Evolutionary conservation across 2,329 filamentous ascomycete genomes (phyloP).

Genomic region (Mycosphaerella sp.): DNA sequence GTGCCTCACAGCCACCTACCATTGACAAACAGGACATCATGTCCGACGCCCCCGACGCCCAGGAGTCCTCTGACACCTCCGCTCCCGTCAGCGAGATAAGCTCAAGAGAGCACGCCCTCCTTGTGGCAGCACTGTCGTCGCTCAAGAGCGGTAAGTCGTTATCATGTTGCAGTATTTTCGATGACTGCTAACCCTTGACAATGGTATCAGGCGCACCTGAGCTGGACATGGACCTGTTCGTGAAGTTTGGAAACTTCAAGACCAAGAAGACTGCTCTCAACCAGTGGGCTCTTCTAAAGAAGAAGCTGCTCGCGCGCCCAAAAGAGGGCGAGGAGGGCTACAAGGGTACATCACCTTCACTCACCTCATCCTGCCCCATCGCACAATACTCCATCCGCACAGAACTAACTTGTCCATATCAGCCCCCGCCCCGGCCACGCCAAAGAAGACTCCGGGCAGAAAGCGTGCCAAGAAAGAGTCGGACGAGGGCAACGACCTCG

Average conservation of each 20-base stretch:
- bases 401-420: background rate
- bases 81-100: slow-evolving; percentile 19
- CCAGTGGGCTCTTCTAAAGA: slow-evolving; percentile 34
- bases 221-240: slow-evolving; percentile 31
- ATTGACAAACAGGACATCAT: slow-evolving; percentile 2
- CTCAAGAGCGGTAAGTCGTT: slow-evolving; percentile 22
- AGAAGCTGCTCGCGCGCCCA: slow-evolving; percentile 27
- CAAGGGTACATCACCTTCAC: slow-evolving; percentile 1
- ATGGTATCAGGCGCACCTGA: slow-evolving; percentile 24
- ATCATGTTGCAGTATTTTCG: too few relatives aligned
- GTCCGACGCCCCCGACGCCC: slow-evolving; percentile 12
- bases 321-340: slow-evolving; percentile 14
- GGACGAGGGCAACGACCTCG: slow-evolving; percentile 17
- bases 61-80: background rate
- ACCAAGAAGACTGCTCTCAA: slow-evolving; percentile 30
- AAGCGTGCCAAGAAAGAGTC: slow-evolving; percentile 22
- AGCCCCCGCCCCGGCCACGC: background rate
- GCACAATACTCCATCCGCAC: background rate
- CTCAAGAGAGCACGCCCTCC: slow-evolving; percentile 28
- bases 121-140: slow-evolving; percentile 28
- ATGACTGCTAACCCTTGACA: background rate
- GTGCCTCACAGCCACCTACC: slow-evolving; percentile 4
- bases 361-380: background rate
- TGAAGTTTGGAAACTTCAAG: slow-evolving; percentile 26
- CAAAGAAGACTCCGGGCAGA: slow-evolving; percentile 16